Evolutionary conservation across 345 rosid genomes (phyloP).

Genomic region (Physaria fendleri): DNA sequence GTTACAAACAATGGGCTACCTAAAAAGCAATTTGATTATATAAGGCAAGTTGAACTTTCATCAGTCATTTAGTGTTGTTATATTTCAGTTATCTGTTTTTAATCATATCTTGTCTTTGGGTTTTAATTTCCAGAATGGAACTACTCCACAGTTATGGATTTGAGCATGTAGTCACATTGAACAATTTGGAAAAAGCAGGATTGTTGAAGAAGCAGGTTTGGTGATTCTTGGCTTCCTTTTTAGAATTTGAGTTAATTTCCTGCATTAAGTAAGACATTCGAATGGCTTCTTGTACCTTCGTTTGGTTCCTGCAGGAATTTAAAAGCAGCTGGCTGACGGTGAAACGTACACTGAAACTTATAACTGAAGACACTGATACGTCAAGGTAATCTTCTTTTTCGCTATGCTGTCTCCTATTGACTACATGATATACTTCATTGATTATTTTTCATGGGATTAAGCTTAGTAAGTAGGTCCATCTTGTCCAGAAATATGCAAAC

Average conservation of each 20-base stretch:
- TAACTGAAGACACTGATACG: conserved; percentile 88
- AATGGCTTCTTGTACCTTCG: neutral
- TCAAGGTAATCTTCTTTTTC: conserved; percentile 52
- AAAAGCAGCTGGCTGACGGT: conserved; percentile 83
- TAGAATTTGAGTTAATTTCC: neutral
- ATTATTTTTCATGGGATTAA: neutral
- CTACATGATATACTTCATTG: neutral
- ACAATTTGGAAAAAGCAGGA: conserved; percentile 91
- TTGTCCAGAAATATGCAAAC: neutral
- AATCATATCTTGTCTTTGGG: neutral
- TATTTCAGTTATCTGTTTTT: neutral
- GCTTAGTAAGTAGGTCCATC: neutral
- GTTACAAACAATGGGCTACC: conserved; percentile 86
- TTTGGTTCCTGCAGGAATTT: conserved; percentile 59
- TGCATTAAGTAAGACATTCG: conserved; percentile 10
- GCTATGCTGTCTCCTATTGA: conserved; percentile 6
- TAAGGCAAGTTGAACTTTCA: conserved; percentile 57
- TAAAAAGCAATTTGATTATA: conserved; percentile 84
- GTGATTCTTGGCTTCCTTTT: conserved; percentile 7
- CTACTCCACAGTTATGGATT: conserved; percentile 97
- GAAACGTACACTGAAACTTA: conserved; percentile 87
- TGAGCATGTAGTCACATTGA: conserved; percentile 76
- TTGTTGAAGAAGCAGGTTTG: conserved; percentile 86
- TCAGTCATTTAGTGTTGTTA: neutral
- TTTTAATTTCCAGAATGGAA: conserved; percentile 65